These are phyloP conservation scores for Acanthamoeba healyi DNA, from an alignment of 208 protist species.

Conservation along the genomic window DNA sequence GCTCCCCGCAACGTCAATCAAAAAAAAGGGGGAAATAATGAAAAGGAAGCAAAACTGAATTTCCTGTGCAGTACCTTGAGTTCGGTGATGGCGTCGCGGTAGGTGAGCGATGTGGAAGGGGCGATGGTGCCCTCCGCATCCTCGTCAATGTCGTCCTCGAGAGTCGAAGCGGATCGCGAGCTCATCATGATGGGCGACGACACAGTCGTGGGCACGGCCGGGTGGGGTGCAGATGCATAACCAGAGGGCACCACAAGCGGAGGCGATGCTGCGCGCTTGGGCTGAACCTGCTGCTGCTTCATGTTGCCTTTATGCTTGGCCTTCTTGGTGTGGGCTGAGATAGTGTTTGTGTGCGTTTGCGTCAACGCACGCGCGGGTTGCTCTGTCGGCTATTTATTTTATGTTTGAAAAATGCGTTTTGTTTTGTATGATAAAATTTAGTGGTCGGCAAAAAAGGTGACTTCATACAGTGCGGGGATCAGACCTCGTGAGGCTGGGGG, in stretches of 20 bases:
- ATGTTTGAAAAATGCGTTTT: too few relatives aligned
- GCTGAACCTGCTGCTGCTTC: background rate
- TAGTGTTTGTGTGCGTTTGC: background rate
- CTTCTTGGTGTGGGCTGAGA: too few relatives aligned
- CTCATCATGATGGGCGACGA: background rate
- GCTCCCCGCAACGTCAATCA: background rate
- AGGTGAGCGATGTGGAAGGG: conserved; percentile 16
- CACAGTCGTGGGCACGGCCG: background rate
- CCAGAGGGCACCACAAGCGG: background rate
- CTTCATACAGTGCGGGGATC: background rate
- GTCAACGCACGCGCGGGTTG: too few relatives aligned
- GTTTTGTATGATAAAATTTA: too few relatives aligned
- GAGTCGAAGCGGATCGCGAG: background rate
- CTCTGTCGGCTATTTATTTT: too few relatives aligned
- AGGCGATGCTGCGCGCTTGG: background rate
- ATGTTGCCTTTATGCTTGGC: too few relatives aligned
- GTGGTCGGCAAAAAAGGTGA: too few relatives aligned
- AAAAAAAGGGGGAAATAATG: background rate
- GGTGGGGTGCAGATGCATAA: background rate
- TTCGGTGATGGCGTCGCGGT: conserved; percentile 5
- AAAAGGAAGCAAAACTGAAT: too few relatives aligned
- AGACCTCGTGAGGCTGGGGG: background rate
- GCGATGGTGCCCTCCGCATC: background rate
- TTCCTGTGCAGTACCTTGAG: conserved; percentile 5
- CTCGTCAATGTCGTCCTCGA: background rate